phyloP scores from a whole-genome alignment of 805 yeast species.

The Nematodospora valgi region DNA sequence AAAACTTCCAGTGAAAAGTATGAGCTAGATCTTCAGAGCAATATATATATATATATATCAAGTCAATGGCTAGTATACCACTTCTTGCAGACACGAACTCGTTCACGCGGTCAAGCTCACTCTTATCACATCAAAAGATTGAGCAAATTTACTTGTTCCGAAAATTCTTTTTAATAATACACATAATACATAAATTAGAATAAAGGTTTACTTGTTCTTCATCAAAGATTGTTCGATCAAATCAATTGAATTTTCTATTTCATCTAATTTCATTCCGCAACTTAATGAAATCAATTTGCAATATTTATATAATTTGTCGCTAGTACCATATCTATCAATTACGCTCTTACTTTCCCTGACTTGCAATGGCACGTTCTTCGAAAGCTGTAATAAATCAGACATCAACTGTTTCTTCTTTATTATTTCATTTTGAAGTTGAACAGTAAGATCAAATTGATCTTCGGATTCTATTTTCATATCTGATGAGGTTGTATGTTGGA shows the following conservation, averaged over 20 bases:
- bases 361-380: constrained; percentile 18
- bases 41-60: no score
- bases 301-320: constrained; percentile 25
- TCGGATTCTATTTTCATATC: no score
- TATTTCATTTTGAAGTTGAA: constrained; percentile 26
- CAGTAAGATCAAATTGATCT: constrained; percentile 4
- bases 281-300: constrained; percentile 39
- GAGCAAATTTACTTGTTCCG: no score
- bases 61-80: no score
- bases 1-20: no score
- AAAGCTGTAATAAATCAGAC: constrained; percentile 15
- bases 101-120: no score
- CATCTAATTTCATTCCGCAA: constrained; percentile 40
- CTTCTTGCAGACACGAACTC: no score
- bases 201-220: constrained; percentile 12
- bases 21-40: no score
- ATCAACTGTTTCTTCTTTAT: constrained; percentile 18
- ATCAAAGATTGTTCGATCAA: constrained; percentile 38
- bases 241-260: constrained; percentile 41
- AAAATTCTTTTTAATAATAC: no score
- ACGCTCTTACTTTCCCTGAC: constrained; percentile 14
- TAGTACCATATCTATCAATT: not conserved
- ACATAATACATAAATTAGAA: no score
- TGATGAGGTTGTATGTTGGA: no score
- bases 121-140: no score